These are phyloP conservation scores for Aspergillus wentii DNA, from an alignment of 495 filamentous ascomycete species.

Conservation along the genomic window DNA sequence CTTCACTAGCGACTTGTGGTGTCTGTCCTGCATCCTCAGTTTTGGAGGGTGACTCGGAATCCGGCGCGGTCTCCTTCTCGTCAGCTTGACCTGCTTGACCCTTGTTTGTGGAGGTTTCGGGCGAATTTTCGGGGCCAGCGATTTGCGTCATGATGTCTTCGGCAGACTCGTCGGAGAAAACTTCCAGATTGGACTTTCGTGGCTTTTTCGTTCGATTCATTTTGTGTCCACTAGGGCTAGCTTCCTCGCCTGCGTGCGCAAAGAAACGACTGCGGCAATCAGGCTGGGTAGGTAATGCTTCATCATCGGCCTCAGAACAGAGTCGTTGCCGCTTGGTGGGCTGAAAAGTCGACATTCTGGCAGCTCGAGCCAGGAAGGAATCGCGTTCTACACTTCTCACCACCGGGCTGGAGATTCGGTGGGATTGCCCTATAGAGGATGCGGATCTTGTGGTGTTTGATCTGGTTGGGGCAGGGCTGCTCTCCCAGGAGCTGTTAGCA, in stretches of 20 bases:
- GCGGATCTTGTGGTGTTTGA: conserved; percentile 32
- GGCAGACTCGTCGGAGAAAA: conserved; percentile 65
- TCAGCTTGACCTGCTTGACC: neutral
- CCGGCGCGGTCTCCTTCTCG: neutral
- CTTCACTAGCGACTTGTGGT: too few species aligned
- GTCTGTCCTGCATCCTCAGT: too few species aligned
- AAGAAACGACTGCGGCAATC: conserved; percentile 57
- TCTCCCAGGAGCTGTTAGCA: conserved; percentile 49
- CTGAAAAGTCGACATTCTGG: conserved; percentile 42
- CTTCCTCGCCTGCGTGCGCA: conserved; percentile 27
- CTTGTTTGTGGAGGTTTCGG: neutral
- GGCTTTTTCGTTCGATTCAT: conserved; percentile 36
- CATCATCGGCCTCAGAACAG: conserved; percentile 50
- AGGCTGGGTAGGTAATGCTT: conserved; percentile 23
- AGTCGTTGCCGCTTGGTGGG: conserved; percentile 58
- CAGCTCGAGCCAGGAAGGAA: conserved; percentile 35
- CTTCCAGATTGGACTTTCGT: conserved; percentile 47
- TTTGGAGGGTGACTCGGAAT: neutral
- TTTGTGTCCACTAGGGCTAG: conserved; percentile 49
- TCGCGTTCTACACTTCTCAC: conserved; percentile 40
- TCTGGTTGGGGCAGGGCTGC: conserved; percentile 34
- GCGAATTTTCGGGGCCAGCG: conserved; percentile 28
- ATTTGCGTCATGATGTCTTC: conserved; percentile 57
- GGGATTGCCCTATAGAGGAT: conserved; percentile 29
- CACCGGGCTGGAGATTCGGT: conserved; percentile 32